phyloP scores from a whole-genome alignment of 2,329 filamentous ascomycete species.

The Rhynchosporium graminicola region DNA sequence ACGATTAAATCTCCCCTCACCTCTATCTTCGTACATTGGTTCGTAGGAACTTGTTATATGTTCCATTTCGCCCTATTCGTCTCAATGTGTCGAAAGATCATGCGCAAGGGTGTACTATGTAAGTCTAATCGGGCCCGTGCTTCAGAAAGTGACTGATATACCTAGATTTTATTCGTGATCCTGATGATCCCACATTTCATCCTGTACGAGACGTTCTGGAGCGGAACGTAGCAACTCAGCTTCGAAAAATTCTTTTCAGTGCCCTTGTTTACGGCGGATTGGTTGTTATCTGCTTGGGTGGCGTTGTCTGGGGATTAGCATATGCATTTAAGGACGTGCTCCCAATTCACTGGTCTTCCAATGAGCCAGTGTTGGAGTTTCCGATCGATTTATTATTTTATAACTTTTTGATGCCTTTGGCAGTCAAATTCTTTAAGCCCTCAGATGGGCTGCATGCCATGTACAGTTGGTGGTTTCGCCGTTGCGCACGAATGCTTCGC shows the following conservation, averaged over 20 bases:
- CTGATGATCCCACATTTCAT: constrained; percentile 97
- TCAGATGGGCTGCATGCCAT: constrained; percentile 80
- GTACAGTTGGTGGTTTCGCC: constrained; percentile 96
- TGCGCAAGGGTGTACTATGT: constrained; percentile 92
- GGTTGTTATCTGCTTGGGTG: constrained; percentile 89
- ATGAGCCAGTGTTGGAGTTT: constrained; percentile 90
- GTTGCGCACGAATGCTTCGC: constrained; percentile 76
- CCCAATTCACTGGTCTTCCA: constrained; percentile 90
- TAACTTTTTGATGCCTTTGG: constrained; percentile 91
- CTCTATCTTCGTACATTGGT: constrained; percentile 97
- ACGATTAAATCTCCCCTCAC: constrained; percentile 79
- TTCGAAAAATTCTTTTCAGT: constrained; percentile 94
- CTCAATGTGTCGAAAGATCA: constrained; percentile 97
- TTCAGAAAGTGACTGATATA: constrained; percentile 38
- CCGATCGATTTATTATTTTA: constrained; percentile 93
- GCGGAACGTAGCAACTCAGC: constrained; percentile 85
- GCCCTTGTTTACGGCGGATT: constrained; percentile 93
- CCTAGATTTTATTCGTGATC: constrained; percentile 91
- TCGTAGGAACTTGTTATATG: constrained; percentile 98
- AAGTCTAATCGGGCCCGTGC: constrained; percentile 44
- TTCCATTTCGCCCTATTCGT: constrained; percentile 99
- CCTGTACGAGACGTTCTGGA: constrained; percentile 96
- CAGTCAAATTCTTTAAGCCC: constrained; percentile 81
- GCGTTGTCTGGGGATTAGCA: constrained; percentile 90
- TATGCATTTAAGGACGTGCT: constrained; percentile 69